Evolutionary conservation across 2,329 filamentous ascomycete genomes (phyloP), one percentile per base, ranked within the genome.

Genomic region (Arthroderma sp.): DNA sequence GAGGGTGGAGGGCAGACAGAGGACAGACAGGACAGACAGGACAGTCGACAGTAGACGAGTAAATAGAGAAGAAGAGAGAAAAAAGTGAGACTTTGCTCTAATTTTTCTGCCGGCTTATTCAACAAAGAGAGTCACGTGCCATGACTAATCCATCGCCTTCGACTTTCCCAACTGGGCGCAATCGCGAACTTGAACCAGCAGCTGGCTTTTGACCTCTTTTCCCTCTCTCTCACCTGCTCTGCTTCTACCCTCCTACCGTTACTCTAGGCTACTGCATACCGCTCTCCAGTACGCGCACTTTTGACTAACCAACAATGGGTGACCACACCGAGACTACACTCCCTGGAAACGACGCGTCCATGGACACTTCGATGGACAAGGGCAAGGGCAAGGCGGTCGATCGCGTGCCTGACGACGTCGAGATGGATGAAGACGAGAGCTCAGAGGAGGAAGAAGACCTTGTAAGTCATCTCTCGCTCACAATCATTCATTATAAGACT

Each of bases 371-470:
- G 61, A 78, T 82, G 67, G 75, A 78, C 72, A 95, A 95, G 80
- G 88, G 88, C 74, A 95, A 95, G 80, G 89, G 89, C 77, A 95
- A 95, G 79, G 84, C 81, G 41, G 70, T 75, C 41, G 80, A 82
- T 54, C 69, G 76, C 54, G 73, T 62, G 35, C 71, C 73, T 43
- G 76, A 83, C 63, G 82, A 86, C 65, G 74, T 82, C 67, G 79
- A 79, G 68, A 87, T 89, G 81, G 86, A 85, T 47, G 86, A 89
- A 65, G 86, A 86, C 33, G 86, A 88, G 31, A 77, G 76, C 63
- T 81, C 78, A 38, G 72, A 74, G 57, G 71, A 73, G 58, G 62
- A 70, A 33, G 72, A 74, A 55, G 70, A 72, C 57, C 61, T 69
- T 58, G 73, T 74, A 63, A 60, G 69, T 66, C 19, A 6, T n/a